phyloP scores from a whole-genome alignment of 1,284 basidiomycete genomes.

The Leccinum fuscescens region DNA sequence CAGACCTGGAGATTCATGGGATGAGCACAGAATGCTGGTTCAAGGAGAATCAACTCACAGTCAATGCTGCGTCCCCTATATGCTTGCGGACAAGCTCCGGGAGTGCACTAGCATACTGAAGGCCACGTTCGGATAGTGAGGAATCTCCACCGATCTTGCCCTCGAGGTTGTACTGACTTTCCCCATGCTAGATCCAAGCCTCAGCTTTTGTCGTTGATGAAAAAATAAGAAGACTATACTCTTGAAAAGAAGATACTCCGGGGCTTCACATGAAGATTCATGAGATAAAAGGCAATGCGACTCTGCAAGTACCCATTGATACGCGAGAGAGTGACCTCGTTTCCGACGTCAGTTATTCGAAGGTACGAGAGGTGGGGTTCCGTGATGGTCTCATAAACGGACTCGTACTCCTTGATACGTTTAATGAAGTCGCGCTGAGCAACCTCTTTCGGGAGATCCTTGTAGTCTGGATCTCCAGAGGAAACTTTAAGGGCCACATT shows the following conservation, averaged over 20 bases:
- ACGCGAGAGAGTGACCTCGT: constrained; percentile 78
- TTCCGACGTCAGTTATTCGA: constrained; percentile 86
- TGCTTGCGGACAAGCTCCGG: constrained; percentile 89
- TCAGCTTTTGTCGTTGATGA: neutral
- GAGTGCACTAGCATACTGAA: constrained; percentile 83
- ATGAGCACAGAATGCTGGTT: neutral
- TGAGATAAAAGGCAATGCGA: constrained; percentile 96
- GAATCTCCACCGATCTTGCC: constrained; percentile 98
- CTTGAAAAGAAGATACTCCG: constrained; percentile 95
- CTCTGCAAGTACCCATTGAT: constrained; percentile 94
- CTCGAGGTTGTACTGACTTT: constrained; percentile 95
- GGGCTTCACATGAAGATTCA: constrained; percentile 97
- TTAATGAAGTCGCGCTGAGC: constrained; percentile 90
- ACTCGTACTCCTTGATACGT: constrained; percentile 91
- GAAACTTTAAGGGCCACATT: constrained; percentile 96
- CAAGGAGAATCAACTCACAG: constrained; percentile 50
- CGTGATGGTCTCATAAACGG: constrained; percentile 92
- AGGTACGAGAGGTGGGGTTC: constrained; percentile 86
- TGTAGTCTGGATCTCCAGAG: constrained; percentile 97
- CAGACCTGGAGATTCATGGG: constrained; percentile 63
- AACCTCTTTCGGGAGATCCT: constrained; percentile 79
- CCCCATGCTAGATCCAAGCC: constrained; percentile 75
- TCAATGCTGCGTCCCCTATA: constrained; percentile 85
- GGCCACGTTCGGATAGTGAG: constrained; percentile 78
- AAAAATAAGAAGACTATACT: constrained; percentile 45